Evolutionary conservation across 495 filamentous ascomycete species (phyloP).

Genomic region (Cercophora scortea): DNA sequence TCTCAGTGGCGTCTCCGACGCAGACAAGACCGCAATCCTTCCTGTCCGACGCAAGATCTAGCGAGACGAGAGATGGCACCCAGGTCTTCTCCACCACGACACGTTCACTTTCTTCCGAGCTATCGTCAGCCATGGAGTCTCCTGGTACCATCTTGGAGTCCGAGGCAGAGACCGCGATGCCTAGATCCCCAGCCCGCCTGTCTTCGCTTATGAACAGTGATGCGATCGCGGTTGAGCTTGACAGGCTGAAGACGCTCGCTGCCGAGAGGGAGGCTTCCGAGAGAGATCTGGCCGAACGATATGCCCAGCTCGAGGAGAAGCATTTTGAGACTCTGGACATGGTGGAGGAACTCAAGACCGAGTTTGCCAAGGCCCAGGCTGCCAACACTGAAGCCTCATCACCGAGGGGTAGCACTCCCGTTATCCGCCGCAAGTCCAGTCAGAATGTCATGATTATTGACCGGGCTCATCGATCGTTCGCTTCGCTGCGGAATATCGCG

Average conservation of each 20-base stretch:
- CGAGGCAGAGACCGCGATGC: slow-evolving; percentile 43
- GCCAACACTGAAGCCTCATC: slow-evolving; percentile 49
- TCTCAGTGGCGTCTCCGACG: slow-evolving; percentile 49
- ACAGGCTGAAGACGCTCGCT: slow-evolving; percentile 59
- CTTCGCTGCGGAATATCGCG: slow-evolving; percentile 79
- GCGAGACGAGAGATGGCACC: slow-evolving; percentile 65
- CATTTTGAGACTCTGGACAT: slow-evolving; percentile 76
- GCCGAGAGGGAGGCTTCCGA: slow-evolving; percentile 72
- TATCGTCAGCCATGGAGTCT: slow-evolving; percentile 87
- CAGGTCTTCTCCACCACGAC: slow-evolving; percentile 75
- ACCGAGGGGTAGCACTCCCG: slow-evolving; percentile 53
- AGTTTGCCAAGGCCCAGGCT: slow-evolving; percentile 67
- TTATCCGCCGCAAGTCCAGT: slow-evolving; percentile 89
- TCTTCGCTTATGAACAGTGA: slow-evolving; percentile 17
- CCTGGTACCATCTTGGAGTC: slow-evolving; percentile 56
- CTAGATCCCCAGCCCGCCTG: slow-evolving; percentile 22
- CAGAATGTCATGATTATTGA: slow-evolving; percentile 87
- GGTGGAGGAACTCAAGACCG: slow-evolving; percentile 81
- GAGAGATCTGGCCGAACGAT: slow-evolving; percentile 62
- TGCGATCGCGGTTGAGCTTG: slow-evolving; percentile 53
- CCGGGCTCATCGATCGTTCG: slow-evolving; percentile 86
- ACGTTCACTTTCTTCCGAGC: slow-evolving; percentile 92
- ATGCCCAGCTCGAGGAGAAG: slow-evolving; percentile 69
- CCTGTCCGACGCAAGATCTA: slow-evolving; percentile 78
- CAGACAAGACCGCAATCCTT: slow-evolving; percentile 75